Evolutionary conservation across 768 basidiomycete species (phyloP).

Genomic region (Cantharellus anzutake): DNA sequence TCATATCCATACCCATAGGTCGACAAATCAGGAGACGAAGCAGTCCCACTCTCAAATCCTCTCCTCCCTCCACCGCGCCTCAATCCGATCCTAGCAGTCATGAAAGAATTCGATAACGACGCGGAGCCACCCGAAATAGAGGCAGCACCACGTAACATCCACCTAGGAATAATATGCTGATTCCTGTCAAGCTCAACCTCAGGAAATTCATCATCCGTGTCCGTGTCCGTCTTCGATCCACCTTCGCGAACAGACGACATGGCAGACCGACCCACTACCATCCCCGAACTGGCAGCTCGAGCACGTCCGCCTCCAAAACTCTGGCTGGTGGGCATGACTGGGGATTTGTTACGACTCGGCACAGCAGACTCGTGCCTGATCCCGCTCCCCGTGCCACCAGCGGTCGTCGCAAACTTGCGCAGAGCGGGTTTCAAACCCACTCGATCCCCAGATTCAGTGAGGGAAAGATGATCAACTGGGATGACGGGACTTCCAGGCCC

Average conservation of each 20-base stretch:
- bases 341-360: no score
- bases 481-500: neutral
- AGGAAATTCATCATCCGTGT: slow-evolving; percentile 49
- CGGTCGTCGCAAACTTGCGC: neutral
- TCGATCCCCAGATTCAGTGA: neutral
- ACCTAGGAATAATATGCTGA: slow-evolving; percentile 91
- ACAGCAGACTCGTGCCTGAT: neutral
- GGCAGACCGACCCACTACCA: neutral
- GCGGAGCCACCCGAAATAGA: neutral
- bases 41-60: slow-evolving; percentile 32
- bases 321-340: no score
- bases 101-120: neutral
- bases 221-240: slow-evolving; percentile 19
- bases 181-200: slow-evolving; percentile 87
- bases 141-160: slow-evolving; percentile 40
- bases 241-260: neutral
- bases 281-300: neutral
- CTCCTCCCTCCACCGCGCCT: neutral
- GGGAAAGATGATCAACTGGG: no score
- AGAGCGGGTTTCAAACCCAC: neutral
- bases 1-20: no score
- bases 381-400: neutral
- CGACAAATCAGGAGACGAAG: slow-evolving; percentile 50
- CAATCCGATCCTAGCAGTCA: neutral
- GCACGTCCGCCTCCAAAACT: no score